Base-by-base conservation (phyloP, 169 alveolate species). In the Hepatocystis sp. region DNA sequence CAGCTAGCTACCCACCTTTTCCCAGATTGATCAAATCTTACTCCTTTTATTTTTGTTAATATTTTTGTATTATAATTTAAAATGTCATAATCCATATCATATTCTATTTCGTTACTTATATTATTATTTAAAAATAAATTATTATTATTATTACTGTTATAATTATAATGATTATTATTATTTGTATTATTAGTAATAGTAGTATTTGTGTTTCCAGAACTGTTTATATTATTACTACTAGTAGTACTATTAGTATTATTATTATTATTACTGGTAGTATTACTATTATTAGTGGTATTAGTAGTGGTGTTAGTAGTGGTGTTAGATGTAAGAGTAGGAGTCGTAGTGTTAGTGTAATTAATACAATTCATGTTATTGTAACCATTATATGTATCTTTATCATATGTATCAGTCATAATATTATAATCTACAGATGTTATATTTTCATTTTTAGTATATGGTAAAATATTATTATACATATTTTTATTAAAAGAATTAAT, bases 1-100 rank as follows among this genome's bases (percentile, higher is more conserved):
- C 95, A 92, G 68, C 95, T 64, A 34, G 95, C 95, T 46, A 92
- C 92, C 95, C 95, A 92, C 40, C 95, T 66, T 61, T 91, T 90
- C 46, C 92, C 95, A 0, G 95, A 89, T n/a, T 91, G 89, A 56
- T 92, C 94, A 67, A 89, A 92, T 84, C 92, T 90, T 23, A 92
- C 95, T 34, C 95, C 95, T 23, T 93, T 90, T 27, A 92, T 90
- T 60, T 71, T 71, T 10, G 86, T 68, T 40, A 56, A 11, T 4
- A 71, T 23, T 2, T 56, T 56, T 76, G 58, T 71, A 51, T 58
- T 71, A 7, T 56, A 25, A 60, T 60, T 10, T 21, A 39, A 21
- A 17, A 63, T 13, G 8, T 27, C 15, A 11, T 23, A 39, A 0
- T 21, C 60, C 10, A 47, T 47, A 17, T 11, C 28, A 17, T 5